Conservation (phyloP, 305 asterid genomes). For the Rubia balearica region DNA sequence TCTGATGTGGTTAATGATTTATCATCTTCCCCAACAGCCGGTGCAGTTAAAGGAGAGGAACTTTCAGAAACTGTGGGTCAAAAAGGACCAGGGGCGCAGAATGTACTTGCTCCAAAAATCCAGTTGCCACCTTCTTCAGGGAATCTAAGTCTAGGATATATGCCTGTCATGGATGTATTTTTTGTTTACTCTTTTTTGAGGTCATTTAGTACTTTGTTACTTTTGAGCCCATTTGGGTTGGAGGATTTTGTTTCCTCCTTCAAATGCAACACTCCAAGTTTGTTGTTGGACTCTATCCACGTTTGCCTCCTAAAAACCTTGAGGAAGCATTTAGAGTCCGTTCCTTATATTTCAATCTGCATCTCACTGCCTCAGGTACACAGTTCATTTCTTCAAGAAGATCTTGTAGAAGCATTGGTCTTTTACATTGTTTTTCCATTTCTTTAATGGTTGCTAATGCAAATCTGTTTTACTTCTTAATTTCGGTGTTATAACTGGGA, state of each 20-base stretch:
- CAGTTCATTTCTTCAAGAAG: constrained; percentile 11
- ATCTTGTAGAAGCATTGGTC: background rate
- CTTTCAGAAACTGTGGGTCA: constrained; percentile 20
- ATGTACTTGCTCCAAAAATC: constrained; percentile 46
- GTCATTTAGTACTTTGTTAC: constrained; percentile 67
- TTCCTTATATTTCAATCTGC: constrained; percentile 54
- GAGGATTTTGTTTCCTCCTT: constrained; percentile 61
- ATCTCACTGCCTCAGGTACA: constrained; percentile 67
- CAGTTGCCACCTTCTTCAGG: constrained; percentile 65
- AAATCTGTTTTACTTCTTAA: constrained; percentile 16
- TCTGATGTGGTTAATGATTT: constrained; percentile 31
- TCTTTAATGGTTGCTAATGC: constrained; percentile 15
- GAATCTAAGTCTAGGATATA: constrained; percentile 44
- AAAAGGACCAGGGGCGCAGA: constrained; percentile 25
- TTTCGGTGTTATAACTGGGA: constrained; percentile 88
- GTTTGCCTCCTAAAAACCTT: constrained; percentile 63
- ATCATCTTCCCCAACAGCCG: constrained; percentile 49
- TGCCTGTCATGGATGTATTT: constrained; percentile 55
- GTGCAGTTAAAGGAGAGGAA: constrained; percentile 51
- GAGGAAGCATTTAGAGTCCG: constrained; percentile 66
- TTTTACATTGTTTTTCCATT: background rate
- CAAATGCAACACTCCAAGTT: constrained; percentile 48
- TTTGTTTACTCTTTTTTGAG: constrained; percentile 79
- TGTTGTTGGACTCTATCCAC: constrained; percentile 66
- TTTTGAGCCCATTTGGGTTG: constrained; percentile 81